phyloP scores from a whole-genome alignment of 1,139 yeast genomes.

The Ogataea hybrid region DNA sequence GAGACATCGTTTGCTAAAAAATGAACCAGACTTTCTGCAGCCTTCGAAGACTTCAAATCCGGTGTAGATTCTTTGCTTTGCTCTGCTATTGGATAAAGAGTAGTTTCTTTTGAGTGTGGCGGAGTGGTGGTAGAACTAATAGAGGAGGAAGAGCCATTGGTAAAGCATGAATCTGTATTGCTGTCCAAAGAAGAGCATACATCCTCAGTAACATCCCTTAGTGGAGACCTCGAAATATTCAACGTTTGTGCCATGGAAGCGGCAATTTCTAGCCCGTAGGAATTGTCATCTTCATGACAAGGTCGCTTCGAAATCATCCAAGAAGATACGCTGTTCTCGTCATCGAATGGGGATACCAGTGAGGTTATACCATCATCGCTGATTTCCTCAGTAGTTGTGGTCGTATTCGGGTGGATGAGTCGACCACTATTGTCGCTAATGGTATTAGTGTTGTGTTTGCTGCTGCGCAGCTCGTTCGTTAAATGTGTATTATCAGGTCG shows the following conservation, averaged over 20 bases:
- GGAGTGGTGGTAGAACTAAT: constrained; percentile 24
- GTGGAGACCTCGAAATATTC: constrained; percentile 23
- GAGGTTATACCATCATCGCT: not conserved
- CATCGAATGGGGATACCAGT: too few relatives aligned
- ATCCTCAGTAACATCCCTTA: constrained; percentile 13
- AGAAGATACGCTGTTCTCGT: too few relatives aligned
- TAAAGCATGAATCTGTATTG: constrained; percentile 32
- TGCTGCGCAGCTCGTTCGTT: constrained; percentile 14
- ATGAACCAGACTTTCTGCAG: not conserved
- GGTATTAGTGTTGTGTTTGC: constrained; percentile 11
- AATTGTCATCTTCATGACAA: constrained; percentile 6
- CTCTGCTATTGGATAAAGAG: constrained; percentile 45
- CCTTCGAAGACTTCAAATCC: constrained; percentile 26
- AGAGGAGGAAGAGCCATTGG: constrained; percentile 27
- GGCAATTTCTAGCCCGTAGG: constrained; percentile 44
- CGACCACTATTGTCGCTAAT: constrained; percentile 4
- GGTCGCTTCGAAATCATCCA: not conserved
- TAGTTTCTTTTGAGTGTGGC: constrained; percentile 24
- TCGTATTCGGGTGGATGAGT: not conserved
- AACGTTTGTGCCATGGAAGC: constrained; percentile 46
- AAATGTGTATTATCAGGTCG: constrained; percentile 17
- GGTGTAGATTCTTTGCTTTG: constrained; percentile 39
- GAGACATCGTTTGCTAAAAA: not conserved
- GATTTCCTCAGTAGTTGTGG: not conserved
- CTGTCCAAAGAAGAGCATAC: constrained; percentile 41